Conservation (phyloP, 1,284 basidiomycete genomes). For the Pyrrhoderma noxium region DNA sequence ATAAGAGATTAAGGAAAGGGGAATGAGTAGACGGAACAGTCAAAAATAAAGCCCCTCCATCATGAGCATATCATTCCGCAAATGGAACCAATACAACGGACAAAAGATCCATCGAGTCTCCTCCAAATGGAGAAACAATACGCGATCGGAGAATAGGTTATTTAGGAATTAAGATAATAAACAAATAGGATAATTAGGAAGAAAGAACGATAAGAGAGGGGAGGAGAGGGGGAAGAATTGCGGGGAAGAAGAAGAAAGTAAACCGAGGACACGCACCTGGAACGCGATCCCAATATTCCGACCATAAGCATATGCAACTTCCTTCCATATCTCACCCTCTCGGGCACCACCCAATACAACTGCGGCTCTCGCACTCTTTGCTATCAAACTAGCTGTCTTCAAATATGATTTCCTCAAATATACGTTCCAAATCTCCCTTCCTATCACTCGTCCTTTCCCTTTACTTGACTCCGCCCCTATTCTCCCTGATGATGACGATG, state of each 20-base stretch:
- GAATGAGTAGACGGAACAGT: too few relatives aligned
- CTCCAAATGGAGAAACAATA: too few relatives aligned
- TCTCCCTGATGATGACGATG: background rate
- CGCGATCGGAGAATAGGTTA: too few relatives aligned
- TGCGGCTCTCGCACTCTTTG: conserved; percentile 84
- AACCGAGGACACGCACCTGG: conserved; percentile 80
- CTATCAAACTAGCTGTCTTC: conserved; percentile 95
- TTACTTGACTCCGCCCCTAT: background rate
- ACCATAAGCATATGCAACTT: conserved; percentile 90
- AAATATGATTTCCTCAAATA: conserved; percentile 95
- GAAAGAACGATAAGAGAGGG: too few relatives aligned
- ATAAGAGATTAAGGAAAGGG: background rate
- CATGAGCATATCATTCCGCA: too few relatives aligned
- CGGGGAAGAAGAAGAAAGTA: too few relatives aligned
- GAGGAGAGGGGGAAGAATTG: too few relatives aligned
- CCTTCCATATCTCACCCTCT: conserved; percentile 81
- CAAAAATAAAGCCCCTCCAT: too few relatives aligned
- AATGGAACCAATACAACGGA: too few relatives aligned
- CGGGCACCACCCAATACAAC: conserved; percentile 85
- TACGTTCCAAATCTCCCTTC: conserved; percentile 64
- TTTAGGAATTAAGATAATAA: too few relatives aligned
- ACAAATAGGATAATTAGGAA: too few relatives aligned
- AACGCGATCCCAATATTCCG: conserved; percentile 90
- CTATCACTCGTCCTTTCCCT: conserved; percentile 1
- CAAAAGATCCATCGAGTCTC: too few relatives aligned